A percentile compares a stretch with the other conserved stretches of the same genome.
phyloP scores from a whole-genome alignment of 225 moss, liverwort and hornwort species.

The Physcomitrellopsis africana region DNA sequence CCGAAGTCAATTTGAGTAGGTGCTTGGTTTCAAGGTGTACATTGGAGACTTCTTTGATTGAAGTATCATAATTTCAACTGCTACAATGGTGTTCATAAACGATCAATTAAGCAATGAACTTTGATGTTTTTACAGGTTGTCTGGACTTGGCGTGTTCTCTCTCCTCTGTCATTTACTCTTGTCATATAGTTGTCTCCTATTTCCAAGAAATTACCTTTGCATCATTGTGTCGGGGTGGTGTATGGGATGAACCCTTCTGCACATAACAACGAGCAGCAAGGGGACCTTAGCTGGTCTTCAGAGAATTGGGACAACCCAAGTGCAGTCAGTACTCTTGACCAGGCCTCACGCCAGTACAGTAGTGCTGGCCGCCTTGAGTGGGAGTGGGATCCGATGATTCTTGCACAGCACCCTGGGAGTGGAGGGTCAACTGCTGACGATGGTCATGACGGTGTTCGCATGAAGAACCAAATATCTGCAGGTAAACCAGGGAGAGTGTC shows the following conservation, averaged over 20 bases:
- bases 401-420: constrained; percentile 82
- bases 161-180: constrained; percentile 74
- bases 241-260: constrained; percentile 99
- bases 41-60: constrained; percentile 20
- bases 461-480: constrained; percentile 62
- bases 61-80: constrained; percentile 21
- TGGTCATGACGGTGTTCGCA: constrained; percentile 66
- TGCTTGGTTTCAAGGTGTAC: constrained; percentile 16
- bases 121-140: constrained; percentile 34
- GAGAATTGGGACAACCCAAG: constrained; percentile 92
- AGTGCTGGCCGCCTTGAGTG: constrained; percentile 82
- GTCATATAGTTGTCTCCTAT: constrained; percentile 55
- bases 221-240: constrained; percentile 49
- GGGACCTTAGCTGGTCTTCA: constrained; percentile 88
- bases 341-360: constrained; percentile 63
- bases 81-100: constrained; percentile 30
- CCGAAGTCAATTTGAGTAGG: constrained; percentile 26
- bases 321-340: constrained; percentile 66
- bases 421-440: constrained; percentile 61
- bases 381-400: constrained; percentile 98
- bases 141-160: constrained; percentile 75
- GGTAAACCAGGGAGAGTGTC: constrained; percentile 26
- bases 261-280: constrained; percentile 94
- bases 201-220: constrained; percentile 40
- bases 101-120: constrained; percentile 33